Percentiles rank a stretch among this genome's conserved stretches.
phyloP scores from a whole-genome alignment of 179 eudicot genomes.

The Drosera spatulata region DNA sequence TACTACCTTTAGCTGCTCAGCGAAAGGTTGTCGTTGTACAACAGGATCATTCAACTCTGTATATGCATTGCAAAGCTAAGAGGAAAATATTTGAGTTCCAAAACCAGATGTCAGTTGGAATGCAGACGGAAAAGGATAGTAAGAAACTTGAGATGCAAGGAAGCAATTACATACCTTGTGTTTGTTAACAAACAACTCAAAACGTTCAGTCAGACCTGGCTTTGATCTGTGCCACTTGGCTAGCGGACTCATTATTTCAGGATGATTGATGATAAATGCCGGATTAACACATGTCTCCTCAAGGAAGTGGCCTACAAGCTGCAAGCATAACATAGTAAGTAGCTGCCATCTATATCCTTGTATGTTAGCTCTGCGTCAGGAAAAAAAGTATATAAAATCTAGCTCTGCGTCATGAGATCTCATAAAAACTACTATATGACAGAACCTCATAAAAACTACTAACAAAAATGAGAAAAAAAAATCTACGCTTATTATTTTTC shows the following conservation, averaged over 20 bases:
- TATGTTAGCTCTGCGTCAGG: too few relatives aligned
- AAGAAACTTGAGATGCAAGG: not conserved
- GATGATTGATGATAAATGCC: conserved; percentile 84
- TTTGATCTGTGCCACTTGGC: conserved; percentile 98
- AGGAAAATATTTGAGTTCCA: not conserved
- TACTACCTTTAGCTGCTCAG: conserved; percentile 88
- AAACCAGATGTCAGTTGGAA: not conserved
- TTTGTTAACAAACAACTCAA: conserved; percentile 88
- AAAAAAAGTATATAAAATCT: too few relatives aligned
- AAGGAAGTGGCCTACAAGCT: conserved; percentile 96
- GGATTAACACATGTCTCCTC: conserved; percentile 93
- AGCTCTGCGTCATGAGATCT: too few relatives aligned
- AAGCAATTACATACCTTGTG: conserved; percentile 54
- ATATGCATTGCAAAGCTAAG: conserved; percentile 93
- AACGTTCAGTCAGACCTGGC: conserved; percentile 87
- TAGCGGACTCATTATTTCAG: conserved; percentile 96
- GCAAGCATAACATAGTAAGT: conserved; percentile 13
- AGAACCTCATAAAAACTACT: too few relatives aligned
- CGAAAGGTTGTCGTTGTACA: conserved; percentile 87
- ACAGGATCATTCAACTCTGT: conserved; percentile 94
- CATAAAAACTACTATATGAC: too few relatives aligned
- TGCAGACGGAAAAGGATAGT: not conserved
- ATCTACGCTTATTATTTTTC: too few relatives aligned
- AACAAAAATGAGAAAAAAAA: too few relatives aligned
- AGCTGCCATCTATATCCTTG: not conserved